A percentile compares a stretch with the other conserved stretches of the same genome.
phyloP scores from a whole-genome alignment of 805 yeast genomes.

The Metschnikowia vanudenii region DNA sequence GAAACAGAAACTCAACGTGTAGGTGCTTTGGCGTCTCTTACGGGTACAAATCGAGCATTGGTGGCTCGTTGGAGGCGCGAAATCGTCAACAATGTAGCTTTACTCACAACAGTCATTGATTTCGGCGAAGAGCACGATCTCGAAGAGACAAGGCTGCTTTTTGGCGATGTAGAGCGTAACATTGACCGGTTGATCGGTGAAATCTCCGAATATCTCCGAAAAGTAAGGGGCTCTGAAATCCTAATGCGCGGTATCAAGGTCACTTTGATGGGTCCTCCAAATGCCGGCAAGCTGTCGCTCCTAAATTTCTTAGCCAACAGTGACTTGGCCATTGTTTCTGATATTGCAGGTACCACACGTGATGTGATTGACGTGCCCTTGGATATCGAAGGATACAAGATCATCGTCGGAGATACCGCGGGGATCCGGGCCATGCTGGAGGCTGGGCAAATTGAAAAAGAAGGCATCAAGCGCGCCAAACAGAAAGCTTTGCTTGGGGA shows the following conservation, averaged over 20 bases:
- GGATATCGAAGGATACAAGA: constrained; percentile 81
- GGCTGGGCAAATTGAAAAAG: constrained; percentile 61
- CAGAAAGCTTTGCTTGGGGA: constrained; percentile 60
- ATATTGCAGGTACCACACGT: constrained; percentile 90
- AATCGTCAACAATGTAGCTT: constrained; percentile 65
- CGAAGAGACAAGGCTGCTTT: constrained; percentile 56
- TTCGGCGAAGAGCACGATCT: constrained; percentile 92
- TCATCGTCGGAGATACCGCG: constrained; percentile 87
- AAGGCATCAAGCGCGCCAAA: constrained; percentile 81
- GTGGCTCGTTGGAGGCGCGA: constrained; percentile 66
- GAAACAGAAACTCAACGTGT: constrained; percentile 87
- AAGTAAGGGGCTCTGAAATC: constrained; percentile 58
- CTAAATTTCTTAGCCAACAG: constrained; percentile 72
- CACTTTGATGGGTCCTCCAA: constrained; percentile 85
- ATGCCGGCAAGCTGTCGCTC: constrained; percentile 92
- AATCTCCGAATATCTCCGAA: constrained; percentile 43
- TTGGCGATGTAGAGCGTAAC: constrained; percentile 47
- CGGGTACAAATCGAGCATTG: constrained; percentile 58
- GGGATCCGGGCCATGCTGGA: constrained; percentile 61
- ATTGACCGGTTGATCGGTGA: constrained; percentile 44
- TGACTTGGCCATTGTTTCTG: constrained; percentile 88
- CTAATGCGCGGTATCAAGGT: constrained; percentile 70
- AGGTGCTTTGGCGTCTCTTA: constrained; percentile 69
- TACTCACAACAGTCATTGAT: constrained; percentile 85
- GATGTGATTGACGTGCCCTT: constrained; percentile 81